Evolutionary conservation across 208 protist species (phyloP), one percentile per base, ranked within the genome.

Genomic region (Leishmania tropica): DNA sequence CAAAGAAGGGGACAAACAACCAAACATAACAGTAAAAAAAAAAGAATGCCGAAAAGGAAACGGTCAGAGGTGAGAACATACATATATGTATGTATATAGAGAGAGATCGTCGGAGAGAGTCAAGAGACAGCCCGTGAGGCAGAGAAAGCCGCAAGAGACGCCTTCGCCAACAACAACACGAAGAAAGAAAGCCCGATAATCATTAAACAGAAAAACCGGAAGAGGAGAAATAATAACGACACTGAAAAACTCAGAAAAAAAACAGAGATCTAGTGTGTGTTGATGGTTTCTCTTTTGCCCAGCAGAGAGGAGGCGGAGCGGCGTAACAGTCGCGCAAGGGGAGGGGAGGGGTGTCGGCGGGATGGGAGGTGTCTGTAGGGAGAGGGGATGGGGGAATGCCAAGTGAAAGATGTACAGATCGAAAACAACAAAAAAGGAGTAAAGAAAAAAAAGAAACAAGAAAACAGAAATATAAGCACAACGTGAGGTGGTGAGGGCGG

Each of bases 11-110:
- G 13, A 76, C 0, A 75, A 11, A 78, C n/a, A 21, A 35, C 56
- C n/a, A 73, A 81, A 15, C n/a, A n/a, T 13, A 79, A 75, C 15
- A 45, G 54, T 11, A 54, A 45, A 78, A 48, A 80, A 2, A 2
- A 19, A 74, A 19, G 28, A 72, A 6, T 47, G 21, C 17, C 5
- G 24, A 4, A 4, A 37, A 73, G 11, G 2, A 31, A 78, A 65
- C 48, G 77, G 45, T 53, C 37, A 35, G 56, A 68, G 15, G 48
- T 58, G 37, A 64, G 54, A 45, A 0, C 42, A 45, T 45, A 5
- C 42, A 45, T 40, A 2, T 40, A 2, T 2, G 37, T 40, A 2
- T 40, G 37, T 40, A 40, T 40, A 2, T 40, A 7, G 42, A 65
- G 19, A 62, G n/a, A 71, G 10, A 48, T 48, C 21, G 19, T 58